Conservation (phyloP, 2,329 filamentous ascomycete genomes). For the Trichoderma brevicompactum region DNA sequence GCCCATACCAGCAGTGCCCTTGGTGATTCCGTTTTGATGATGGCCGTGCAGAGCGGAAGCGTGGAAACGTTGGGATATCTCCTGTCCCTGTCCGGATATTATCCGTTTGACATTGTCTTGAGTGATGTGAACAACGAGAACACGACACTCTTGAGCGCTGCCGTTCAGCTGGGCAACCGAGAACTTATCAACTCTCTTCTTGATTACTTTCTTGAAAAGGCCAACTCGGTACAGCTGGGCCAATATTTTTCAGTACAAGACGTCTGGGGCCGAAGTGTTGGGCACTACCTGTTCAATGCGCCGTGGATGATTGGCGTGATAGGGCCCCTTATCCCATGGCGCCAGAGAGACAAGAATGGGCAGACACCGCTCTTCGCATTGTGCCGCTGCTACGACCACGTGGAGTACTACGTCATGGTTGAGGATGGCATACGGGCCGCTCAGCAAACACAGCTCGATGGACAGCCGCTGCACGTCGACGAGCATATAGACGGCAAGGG, state of each 20-base stretch:
- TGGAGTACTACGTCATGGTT: constrained; percentile 86
- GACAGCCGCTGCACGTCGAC: constrained; percentile 81
- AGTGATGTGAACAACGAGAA: constrained; percentile 88
- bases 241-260: constrained; percentile 79
- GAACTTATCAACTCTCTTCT: constrained; percentile 77
- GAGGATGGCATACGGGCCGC: constrained; percentile 77
- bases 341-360: constrained; percentile 89
- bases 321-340: constrained; percentile 82
- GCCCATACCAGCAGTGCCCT: constrained; percentile 70
- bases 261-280: constrained; percentile 81
- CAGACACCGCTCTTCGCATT: constrained; percentile 97
- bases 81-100: constrained; percentile 76
- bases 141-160: constrained; percentile 85
- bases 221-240: constrained; percentile 59
- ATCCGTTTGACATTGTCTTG: constrained; percentile 70
- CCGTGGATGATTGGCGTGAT: constrained; percentile 79
- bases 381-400: constrained; percentile 93
- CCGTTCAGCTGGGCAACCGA: constrained; percentile 80
- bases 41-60: constrained; percentile 76
- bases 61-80: constrained; percentile 77
- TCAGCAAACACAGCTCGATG: constrained; percentile 74
- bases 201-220: constrained; percentile 66
- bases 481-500: constrained; percentile 92
- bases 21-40: constrained; percentile 88
- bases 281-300: constrained; percentile 95